These are phyloP conservation scores for Carex cristatella DNA, from an alignment of 176 grass and related monocot species.

Conservation along the genomic window DNA sequence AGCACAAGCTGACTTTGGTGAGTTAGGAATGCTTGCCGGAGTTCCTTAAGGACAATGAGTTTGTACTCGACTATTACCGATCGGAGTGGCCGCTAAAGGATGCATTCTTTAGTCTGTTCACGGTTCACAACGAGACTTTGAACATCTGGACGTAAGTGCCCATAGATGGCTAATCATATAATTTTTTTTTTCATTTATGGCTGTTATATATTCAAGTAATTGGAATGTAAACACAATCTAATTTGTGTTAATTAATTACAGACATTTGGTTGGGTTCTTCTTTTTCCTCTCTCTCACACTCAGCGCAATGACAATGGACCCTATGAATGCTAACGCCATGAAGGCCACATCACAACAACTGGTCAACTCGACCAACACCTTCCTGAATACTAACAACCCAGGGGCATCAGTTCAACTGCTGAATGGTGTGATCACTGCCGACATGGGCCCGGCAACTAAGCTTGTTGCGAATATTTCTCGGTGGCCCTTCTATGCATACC, in stretches of 20 bases:
- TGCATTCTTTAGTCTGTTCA: conserved; percentile 53
- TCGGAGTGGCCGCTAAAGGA: conserved; percentile 71
- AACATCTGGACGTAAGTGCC: conserved; percentile 69
- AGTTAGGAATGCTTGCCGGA: conserved; percentile 50
- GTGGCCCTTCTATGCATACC: conserved; percentile 80
- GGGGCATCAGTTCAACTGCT: conserved; percentile 1
- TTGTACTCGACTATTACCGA: conserved; percentile 61
- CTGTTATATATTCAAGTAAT: not conserved
- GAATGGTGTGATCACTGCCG: not conserved
- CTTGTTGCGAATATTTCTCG: conserved; percentile 9
- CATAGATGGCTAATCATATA: not conserved
- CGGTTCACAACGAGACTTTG: conserved; percentile 73
- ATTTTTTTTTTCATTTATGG: not conserved
- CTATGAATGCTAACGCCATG: conserved; percentile 13
- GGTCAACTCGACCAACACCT: conserved; percentile 8
- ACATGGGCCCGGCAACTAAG: not conserved
- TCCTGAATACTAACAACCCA: conserved; percentile 3
- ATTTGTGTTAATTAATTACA: not conserved
- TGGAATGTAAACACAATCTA: not conserved
- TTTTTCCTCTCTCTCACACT: conserved; percentile 63
- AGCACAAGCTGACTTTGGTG: conserved; percentile 33
- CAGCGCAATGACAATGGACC: conserved; percentile 35
- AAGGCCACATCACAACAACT: not conserved
- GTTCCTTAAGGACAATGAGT: conserved; percentile 78
- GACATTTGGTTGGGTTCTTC: conserved; percentile 78